Base-by-base conservation (phyloP, 257 asterid species). In the Fraxinus americana region DNA sequence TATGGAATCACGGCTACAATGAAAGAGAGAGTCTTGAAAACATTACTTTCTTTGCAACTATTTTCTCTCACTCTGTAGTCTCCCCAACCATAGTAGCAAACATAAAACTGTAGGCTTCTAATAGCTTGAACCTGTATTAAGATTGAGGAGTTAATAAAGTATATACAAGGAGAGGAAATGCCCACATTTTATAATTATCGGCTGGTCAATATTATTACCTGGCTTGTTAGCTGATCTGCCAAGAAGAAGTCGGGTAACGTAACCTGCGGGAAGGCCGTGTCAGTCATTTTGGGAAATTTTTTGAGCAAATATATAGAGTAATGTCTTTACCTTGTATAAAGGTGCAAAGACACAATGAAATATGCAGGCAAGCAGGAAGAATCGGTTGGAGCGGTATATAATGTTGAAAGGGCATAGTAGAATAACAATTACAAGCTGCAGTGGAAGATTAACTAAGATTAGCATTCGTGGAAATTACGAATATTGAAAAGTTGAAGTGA, bases 81-180 rank as follows among this genome's bases (percentile, higher is more conserved):
- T 75, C 92, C 92, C 89, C 90, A 86, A 59, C 92, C 90, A 13
- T 87, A 90, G 78, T 88, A 88, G 85, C 92, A 90, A 21, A 84
- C 63, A 65, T 88, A 90, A 78, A 85, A 87, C 75, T 87, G 87
- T 6, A 88, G 74, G 84, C 90, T 90, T 79, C 95, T 85, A 5
- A 90, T 73, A 21, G 95, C 90, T 84, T 84, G 92, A 82, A 85
- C 88, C 90, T 88, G 82, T 30, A 75, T 17, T 38, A 74, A 39
- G 67, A 76, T 77, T 34, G 2, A 67, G 38, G n/a, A 66, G 30
- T 10, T 68, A 67, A 35, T n/a, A 54, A 7, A 59, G 12, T 17
- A 66, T 63, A 50, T 29, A 70, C 2, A 59, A 70, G 21, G 29
- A 2, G 52, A 70, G 16, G 30, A 16, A 38, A 38, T 38, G 41